A percentile compares a stretch with the other conserved stretches of the same genome.
Evolutionary conservation across 495 filamentous ascomycete genomes (phyloP).

Genomic region (Daldinia childiae): DNA sequence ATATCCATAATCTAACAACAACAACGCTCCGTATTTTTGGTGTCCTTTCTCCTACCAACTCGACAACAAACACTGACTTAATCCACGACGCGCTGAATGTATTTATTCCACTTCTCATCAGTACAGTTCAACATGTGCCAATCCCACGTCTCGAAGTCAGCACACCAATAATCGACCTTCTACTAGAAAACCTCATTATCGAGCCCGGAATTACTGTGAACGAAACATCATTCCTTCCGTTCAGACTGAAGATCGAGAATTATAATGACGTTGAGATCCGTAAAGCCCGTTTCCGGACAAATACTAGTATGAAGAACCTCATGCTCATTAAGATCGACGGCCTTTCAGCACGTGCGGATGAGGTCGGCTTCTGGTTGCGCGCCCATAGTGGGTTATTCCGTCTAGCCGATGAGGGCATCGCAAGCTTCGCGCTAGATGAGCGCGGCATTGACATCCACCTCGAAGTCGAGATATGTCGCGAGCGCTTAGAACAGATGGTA

Average conservation of each 20-base stretch:
- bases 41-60: constrained; percentile 67
- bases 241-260: constrained; percentile 79
- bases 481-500: constrained; percentile 80
- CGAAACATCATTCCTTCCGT: constrained; percentile 87
- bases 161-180: constrained; percentile 81
- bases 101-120: constrained; percentile 80
- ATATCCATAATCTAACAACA: constrained; percentile 71
- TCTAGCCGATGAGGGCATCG: constrained; percentile 82
- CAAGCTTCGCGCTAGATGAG: constrained; percentile 83
- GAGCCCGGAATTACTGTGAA: constrained; percentile 89
- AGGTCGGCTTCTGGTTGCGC: constrained; percentile 79
- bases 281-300: constrained; percentile 78
- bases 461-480: constrained; percentile 80
- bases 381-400: constrained; percentile 73
- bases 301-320: constrained; percentile 70
- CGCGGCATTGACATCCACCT: constrained; percentile 86
- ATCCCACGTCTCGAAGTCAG: constrained; percentile 88
- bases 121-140: constrained; percentile 82
- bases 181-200: constrained; percentile 89
- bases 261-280: constrained; percentile 86
- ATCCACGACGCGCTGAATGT: constrained; percentile 77
- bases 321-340: constrained; percentile 81
- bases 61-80: constrained; percentile 70
- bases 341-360: constrained; percentile 80
- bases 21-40: constrained; percentile 71